Evolutionary conservation across 257 asterid genomes (phyloP).

Genomic region (Coffea eugenioides): DNA sequence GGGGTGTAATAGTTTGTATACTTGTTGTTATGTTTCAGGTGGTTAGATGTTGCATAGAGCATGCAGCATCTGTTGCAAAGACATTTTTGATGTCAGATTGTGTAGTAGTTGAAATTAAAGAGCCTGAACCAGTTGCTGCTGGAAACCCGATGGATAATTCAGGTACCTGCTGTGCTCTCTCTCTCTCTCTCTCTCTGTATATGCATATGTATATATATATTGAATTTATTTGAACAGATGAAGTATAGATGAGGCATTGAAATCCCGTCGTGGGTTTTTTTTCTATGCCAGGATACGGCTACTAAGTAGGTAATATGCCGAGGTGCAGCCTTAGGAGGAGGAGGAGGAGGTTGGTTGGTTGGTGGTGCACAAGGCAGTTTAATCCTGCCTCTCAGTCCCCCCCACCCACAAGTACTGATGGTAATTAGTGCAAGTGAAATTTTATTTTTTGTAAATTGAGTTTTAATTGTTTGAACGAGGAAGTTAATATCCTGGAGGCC

Average conservation of each 20-base stretch:
- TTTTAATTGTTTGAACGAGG: conserved; percentile 14
- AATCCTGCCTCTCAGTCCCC: background rate
- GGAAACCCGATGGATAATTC: conserved; percentile 97
- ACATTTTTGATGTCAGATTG: conserved; percentile 97
- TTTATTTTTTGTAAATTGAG: conserved; percentile 36
- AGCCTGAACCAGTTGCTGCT: conserved; percentile 63
- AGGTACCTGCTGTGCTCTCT: conserved; percentile 33
- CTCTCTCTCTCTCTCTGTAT: too few relatives aligned
- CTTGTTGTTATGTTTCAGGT: conserved; percentile 41
- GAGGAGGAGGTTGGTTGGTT: background rate
- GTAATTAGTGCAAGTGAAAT: background rate
- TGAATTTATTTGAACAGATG: too few relatives aligned
- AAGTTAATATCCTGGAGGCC: conserved; percentile 30
- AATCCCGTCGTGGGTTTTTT: background rate
- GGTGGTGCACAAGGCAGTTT: conserved; percentile 10
- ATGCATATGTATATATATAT: too few relatives aligned
- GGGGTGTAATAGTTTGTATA: background rate
- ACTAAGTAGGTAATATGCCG: conserved; percentile 34
- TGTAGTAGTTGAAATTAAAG: conserved; percentile 97
- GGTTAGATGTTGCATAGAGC: conserved; percentile 95
- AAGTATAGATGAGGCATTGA: background rate
- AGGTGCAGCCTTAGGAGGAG: background rate
- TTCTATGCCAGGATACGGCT: conserved; percentile 63
- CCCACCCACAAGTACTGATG: too few relatives aligned
- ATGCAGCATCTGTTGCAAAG: conserved; percentile 92